Percentiles rank a stretch among this genome's conserved stretches.
These are phyloP conservation scores for Fusarium sp. DNA, from an alignment of 2,329 filamentous ascomycete species.

Conservation along the genomic window DNA sequence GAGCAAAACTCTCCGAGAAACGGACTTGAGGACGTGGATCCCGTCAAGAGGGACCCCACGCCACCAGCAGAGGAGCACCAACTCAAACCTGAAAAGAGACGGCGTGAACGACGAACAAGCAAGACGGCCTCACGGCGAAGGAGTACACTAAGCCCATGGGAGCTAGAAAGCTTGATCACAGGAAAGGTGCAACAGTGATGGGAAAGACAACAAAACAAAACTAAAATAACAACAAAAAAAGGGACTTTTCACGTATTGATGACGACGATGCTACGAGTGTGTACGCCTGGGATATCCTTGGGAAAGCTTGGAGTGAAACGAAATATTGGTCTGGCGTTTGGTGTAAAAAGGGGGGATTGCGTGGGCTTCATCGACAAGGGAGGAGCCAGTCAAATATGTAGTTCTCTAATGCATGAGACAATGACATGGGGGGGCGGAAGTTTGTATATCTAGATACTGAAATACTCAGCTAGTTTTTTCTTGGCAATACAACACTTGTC, in stretches of 20 bases:
- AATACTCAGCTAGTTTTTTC: neutral
- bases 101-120: constrained; percentile 63
- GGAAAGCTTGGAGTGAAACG: constrained; percentile 28
- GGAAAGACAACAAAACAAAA: neutral
- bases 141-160: constrained; percentile 80
- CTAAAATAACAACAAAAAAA: neutral
- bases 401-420: constrained; percentile 13
- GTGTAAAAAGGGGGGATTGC: constrained; percentile 24
- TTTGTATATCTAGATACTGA: neutral
- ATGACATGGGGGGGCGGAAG: constrained; percentile 11
- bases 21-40: constrained; percentile 46
- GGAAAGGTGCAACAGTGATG: constrained; percentile 56
- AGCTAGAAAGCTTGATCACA: constrained; percentile 73
- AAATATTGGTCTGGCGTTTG: constrained; percentile 36
- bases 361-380: constrained; percentile 3
- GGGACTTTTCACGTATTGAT: constrained; percentile 15
- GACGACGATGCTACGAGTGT: constrained; percentile 7
- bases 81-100: constrained; percentile 54
- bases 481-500: neutral
- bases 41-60: constrained; percentile 47
- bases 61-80: constrained; percentile 30
- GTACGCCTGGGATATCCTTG: constrained; percentile 20
- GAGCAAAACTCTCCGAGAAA: constrained; percentile 15
- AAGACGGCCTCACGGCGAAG: constrained; percentile 71
- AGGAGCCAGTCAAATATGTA: constrained; percentile 3